Base-by-base conservation (phyloP, 2,329 filamentous ascomycete genomes). In the Botrytis sinoallii region DNA sequence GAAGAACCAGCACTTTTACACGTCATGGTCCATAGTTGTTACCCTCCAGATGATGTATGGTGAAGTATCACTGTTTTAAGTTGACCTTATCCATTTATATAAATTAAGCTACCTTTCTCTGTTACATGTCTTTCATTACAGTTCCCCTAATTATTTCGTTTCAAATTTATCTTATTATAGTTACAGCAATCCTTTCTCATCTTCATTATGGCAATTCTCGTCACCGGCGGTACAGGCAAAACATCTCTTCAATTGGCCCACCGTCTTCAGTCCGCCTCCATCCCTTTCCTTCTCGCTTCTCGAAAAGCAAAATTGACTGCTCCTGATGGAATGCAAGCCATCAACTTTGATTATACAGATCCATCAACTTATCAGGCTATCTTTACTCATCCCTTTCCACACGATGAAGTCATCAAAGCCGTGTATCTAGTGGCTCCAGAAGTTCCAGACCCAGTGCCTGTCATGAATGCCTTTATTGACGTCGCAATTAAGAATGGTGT, bases 391-490 rank as follows among this genome's bases (percentile, higher is more conserved):
- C 8, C n/a, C 29, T 65, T 46, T 35, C 52, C 46, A 22, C 25
- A 32, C 14, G n/a, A 70, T 35, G 52, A 57, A 42, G 38, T 42
- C 38, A 60, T 70, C n/a, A 60, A 52, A 10, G 46, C 38, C 16
- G 20, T 46, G 12, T 70, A 70, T 57, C 67, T 70, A 18, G n/a
- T 70, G 44, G 67, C 52, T 35, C 67, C 67, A 1, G 48, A 40
- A n/a, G 42, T 44, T 25, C 18, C 52, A 29, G 52, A 60, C 22
- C 67, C 67, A 29, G 52, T 70, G 18, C 52, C 67, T 25, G n/a
- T 6, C 10, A 60, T 70, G 52, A 60, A 70, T 70, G 67, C 67
- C 14, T 70, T 70, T n/a, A 35, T 70, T 29, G 52, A 70, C 25
- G 32, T 55, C 6, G 65, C 46, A 32, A 12, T 55, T 5, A 55